Conservation (phyloP, 2,329 filamentous ascomycete species). For the Aureobasidium pullulans region DNA sequence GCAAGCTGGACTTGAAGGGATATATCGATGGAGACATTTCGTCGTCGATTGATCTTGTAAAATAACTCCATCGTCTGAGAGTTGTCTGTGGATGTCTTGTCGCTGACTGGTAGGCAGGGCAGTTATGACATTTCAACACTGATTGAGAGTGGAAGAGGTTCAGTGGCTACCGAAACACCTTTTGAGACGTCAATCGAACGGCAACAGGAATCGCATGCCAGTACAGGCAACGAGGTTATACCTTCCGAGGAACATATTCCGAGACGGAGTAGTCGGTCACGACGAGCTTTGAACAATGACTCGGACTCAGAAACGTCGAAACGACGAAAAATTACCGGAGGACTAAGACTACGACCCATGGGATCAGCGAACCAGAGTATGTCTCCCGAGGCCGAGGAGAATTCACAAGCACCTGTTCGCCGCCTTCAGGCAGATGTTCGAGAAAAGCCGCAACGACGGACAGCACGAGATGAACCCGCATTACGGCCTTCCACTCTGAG, state of each 20-base stretch:
- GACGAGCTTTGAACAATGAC: neutral
- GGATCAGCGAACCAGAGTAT: slow-evolving; percentile 16
- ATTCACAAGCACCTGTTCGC: neutral
- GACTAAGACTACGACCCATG: slow-evolving; percentile 21
- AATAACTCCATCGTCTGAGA: neutral
- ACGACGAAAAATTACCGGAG: slow-evolving; percentile 28
- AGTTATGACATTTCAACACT: neutral
- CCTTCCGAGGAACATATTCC: neutral
- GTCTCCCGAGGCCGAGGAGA: neutral
- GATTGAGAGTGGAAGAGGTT: neutral
- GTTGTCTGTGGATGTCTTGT: neutral
- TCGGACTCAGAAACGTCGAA: slow-evolving; percentile 34
- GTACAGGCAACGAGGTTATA: neutral
- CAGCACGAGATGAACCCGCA: slow-evolving; percentile 19
- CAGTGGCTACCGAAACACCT: neutral
- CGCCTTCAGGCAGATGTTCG: slow-evolving; percentile 16
- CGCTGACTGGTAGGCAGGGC: neutral
- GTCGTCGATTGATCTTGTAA: slow-evolving; percentile 9
- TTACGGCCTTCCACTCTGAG: slow-evolving; percentile 42
- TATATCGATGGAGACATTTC: slow-evolving; percentile 8
- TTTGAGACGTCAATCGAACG: neutral
- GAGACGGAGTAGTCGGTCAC: neutral
- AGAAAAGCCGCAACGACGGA: slow-evolving; percentile 21
- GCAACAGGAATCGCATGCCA: neutral
- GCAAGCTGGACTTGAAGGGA: slow-evolving; percentile 4